A percentile compares a stretch with the other conserved stretches of the same genome.
Conservation (phyloP, 306 rosid genomes). For the Alnus rubra region DNA sequence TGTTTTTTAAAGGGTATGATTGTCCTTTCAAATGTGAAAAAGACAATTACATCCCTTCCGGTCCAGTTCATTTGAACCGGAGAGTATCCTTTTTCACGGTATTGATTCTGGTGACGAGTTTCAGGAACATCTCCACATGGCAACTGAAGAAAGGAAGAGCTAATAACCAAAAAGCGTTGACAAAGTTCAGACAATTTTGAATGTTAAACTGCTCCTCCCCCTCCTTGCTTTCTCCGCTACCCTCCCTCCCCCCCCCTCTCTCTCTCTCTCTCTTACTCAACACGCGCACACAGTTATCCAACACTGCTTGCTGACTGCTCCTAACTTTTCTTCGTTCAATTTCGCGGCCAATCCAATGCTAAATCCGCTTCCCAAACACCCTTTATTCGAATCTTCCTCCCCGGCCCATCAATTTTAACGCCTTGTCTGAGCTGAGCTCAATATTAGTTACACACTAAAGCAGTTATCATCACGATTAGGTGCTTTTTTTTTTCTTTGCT, state of each 20-base stretch:
- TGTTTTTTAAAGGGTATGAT: no score
- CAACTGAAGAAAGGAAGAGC: no score
- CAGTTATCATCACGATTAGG: background rate
- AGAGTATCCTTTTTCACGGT: no score
- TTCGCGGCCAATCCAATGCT: constrained; percentile 28
- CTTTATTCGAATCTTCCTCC: constrained; percentile 3
- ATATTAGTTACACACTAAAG: background rate
- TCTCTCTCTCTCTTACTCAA: background rate
- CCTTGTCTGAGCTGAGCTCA: background rate
- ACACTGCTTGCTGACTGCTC: background rate
- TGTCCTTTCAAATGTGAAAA: no score
- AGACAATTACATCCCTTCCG: no score
- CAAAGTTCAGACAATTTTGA: no score
- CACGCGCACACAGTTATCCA: background rate
- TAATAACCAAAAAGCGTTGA: background rate
- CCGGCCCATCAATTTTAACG: constrained; percentile 20
- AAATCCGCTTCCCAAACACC: background rate
- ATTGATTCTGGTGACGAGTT: no score
- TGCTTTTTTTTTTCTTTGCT: background rate
- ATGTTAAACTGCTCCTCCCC: background rate
- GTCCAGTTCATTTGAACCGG: no score
- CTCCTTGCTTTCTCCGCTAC: background rate
- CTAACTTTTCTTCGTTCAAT: background rate
- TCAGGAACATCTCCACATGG: no score
- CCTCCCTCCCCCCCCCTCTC: no score